Evolutionary conservation across 768 basidiomycete species (phyloP).

Genomic region (Fomitopsis pulvina): DNA sequence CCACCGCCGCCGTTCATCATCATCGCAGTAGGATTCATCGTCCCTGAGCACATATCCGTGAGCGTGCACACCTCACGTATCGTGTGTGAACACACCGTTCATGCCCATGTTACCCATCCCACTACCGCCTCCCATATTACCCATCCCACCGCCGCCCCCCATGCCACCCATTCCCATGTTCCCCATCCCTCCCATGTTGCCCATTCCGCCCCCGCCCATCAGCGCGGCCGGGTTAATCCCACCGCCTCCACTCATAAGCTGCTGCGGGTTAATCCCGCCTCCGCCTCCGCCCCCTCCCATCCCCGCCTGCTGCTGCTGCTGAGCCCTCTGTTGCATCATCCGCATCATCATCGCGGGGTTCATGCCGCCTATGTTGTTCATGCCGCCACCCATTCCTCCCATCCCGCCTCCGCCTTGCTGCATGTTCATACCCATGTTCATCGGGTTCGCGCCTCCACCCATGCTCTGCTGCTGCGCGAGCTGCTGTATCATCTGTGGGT

Average conservation of each 20-base stretch:
- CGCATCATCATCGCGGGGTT: slow-evolving; percentile 7
- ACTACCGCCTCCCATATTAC: too few species aligned
- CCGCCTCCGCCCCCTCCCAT: neutral
- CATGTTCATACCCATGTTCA: slow-evolving; percentile 12
- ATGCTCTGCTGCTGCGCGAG: slow-evolving; percentile 7
- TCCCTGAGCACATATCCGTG: neutral
- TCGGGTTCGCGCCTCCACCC: slow-evolving; percentile 7
- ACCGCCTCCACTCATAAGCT: slow-evolving; percentile 18
- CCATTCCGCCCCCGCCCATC: slow-evolving; percentile 12
- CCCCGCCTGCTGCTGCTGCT: neutral
- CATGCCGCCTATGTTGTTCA: slow-evolving; percentile 17
- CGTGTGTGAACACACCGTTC: neutral
- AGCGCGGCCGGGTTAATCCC: slow-evolving; percentile 19
- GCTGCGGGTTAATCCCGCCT: slow-evolving; percentile 15
- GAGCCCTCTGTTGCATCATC: slow-evolving; percentile 9
- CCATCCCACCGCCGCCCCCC: neutral
- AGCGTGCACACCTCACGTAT: neutral
- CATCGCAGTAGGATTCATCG: slow-evolving; percentile 6
- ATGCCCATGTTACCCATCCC: slow-evolving; percentile 1
- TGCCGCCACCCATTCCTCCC: slow-evolving; percentile 13
- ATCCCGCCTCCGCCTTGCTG: slow-evolving; percentile 9
- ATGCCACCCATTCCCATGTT: neutral
- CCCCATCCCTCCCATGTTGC: too few species aligned
- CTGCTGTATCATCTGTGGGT: slow-evolving; percentile 11
- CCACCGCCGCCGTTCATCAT: slow-evolving; percentile 8